Evolutionary conservation across 2,329 filamentous ascomycete species (phyloP), one percentile per base, ranked within the genome.

Genomic region (Lecanicillium sp.): DNA sequence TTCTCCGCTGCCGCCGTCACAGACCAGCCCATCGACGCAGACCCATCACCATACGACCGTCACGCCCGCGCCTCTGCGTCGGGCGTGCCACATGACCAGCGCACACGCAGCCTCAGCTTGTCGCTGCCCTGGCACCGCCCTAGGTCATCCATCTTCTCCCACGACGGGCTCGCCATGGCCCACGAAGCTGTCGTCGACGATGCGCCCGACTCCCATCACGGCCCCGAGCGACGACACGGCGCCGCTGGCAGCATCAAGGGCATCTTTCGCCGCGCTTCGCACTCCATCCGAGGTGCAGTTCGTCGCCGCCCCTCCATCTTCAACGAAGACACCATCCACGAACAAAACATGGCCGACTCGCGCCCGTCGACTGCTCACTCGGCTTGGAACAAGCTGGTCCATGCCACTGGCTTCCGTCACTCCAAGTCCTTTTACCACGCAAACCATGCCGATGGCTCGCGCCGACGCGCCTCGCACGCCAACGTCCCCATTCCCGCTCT

Each of bases 201-300:
- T 17, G 39, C 43, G 12, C 42, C 52, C 31, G 52, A 54, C n/a
- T 39, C 45, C 33, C 39, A 41, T 19, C 39, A 44, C 13, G 46
- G 50, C 15, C 43, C 42, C 14, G 46, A 46, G 30, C 48, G 51
- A 41, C 49, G 48, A 18, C 47, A 49, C 12, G 49, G 51, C 32
- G 41, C 46, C 4, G 47, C 57, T 1, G 54, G 55, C 33, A 58
- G 60, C 33, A 53, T 78, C 41, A 73, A 68, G 51, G 66, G 69
- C 34, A 72, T 69, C 45, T 61, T 78, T 36, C 68, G 74, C 17
- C 63, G 75, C 9, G 75, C 74, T 1, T 79, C 75, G 3, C 49
- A 74, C 37, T 74, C 71, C 8, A 51, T 78, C 36, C 69, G 70
- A 49, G 68, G 67, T 22, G 67, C 77, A 22, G 69, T 74, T 7